Base-by-base conservation (phyloP, 139 green algal species). In the Bryopsis sp. region DNA sequence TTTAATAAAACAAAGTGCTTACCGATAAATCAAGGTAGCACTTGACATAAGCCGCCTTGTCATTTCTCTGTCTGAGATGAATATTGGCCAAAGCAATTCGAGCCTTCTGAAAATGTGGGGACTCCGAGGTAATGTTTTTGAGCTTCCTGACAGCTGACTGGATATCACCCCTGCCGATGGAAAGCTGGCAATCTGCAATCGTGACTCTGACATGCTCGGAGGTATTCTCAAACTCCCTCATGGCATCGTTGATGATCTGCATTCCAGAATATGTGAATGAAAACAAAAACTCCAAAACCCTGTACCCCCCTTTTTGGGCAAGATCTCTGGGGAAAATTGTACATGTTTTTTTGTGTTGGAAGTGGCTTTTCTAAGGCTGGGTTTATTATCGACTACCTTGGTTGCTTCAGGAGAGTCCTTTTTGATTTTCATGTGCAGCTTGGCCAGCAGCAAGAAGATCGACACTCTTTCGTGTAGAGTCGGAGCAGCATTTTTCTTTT, bases 11-110 rank as follows among this genome's bases (percentile, higher is more conserved):
- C 15, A 39, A 34, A 7, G 74, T 43, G 64, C 70, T 58, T 29
- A 86, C 80, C 71, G 82, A 81, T 7, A 93, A 63, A 6, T 85
- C 77, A 60, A 59, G 43, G 82, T 91, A 90, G 74, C 81, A 88
- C 39, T 74, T 64, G 39, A 76, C 72, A 74, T 89, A 92, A 3
- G 73, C 70, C 1, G 70, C 67, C 54, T 81, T 81, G 67, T 93
- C 86, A 46, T 81, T 72, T 22, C 76, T 68, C 64, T 90, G 74
- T 34, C 79, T 72, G 24, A 93, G 81, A 69, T 88, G 82, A 29
- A 92, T 88, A 66, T 88, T 72, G 2, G 87, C 85, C 74, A 88
- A 82, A 3, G 82, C 82, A 46, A 84, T 82, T 2, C 79, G 73
- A 2, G 85, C 84, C 66, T 79, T 76, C 3, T 74, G 24, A 72